phyloP scores from a whole-genome alignment of 1,284 basidiomycete species.

The Ustilago loliicola region DNA sequence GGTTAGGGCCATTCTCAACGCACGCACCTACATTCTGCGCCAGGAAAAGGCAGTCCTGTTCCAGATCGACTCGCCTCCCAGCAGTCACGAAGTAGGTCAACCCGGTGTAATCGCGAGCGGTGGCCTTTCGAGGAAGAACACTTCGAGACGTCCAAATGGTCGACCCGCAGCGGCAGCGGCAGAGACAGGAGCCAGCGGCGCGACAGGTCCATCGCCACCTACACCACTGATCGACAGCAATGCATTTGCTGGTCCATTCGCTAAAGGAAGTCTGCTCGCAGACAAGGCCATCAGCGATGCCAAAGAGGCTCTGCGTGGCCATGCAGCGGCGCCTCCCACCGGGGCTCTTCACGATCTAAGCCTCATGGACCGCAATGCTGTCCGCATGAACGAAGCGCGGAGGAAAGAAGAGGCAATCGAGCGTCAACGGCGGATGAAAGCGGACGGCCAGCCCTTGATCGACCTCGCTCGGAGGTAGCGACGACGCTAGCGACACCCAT shows the following conservation, averaged over 20 bases:
- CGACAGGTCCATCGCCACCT: constrained; percentile 21
- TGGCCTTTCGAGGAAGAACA: constrained; percentile 45
- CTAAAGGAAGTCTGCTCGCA: constrained; percentile 59
- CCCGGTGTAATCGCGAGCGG: constrained; percentile 10
- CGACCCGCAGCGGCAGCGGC: constrained; percentile 17
- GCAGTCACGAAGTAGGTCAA: constrained; percentile 12
- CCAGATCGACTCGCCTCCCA: constrained; percentile 29
- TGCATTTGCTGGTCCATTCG: constrained; percentile 56
- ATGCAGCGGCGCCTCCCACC: constrained; percentile 22
- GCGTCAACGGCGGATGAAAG: constrained; percentile 39
- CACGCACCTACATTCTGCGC: constrained; percentile 65
- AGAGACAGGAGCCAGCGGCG: constrained; percentile 10
- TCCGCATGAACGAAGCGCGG: constrained; percentile 28
- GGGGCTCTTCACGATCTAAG: constrained; percentile 41
- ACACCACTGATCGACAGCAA: constrained; percentile 54
- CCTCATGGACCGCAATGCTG: constrained; percentile 39
- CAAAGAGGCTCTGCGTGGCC: constrained; percentile 45
- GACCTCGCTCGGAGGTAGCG: constrained; percentile 39
- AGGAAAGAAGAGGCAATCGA: constrained; percentile 45
- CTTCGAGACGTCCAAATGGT: constrained; percentile 28
- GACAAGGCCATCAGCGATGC: constrained; percentile 54
- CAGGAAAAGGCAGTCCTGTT: constrained; percentile 66
- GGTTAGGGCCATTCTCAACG: constrained; percentile 63
- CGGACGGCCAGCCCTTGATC: constrained; percentile 50
- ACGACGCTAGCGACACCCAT: not conserved